Base-by-base conservation (phyloP, 306 rosid genomes). In the Cucurbita pepo region DNA sequence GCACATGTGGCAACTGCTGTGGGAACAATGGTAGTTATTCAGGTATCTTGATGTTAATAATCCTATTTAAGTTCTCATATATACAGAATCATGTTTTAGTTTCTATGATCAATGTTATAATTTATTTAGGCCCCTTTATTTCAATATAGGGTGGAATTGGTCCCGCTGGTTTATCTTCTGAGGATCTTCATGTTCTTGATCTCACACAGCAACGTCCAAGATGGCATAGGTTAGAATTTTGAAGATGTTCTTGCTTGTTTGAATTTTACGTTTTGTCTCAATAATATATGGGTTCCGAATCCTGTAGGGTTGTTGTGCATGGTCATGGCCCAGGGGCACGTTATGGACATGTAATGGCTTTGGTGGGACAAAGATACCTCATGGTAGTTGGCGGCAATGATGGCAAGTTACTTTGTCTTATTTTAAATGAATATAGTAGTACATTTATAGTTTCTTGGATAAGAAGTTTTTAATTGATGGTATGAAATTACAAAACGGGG, bases 321-420 rank as follows among this genome's bases (percentile, higher is more conserved):
- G 99, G 99, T 75, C 99, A 96, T 76, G 99, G 99, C 77, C 99
- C 99, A 69, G 99, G 99, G 84, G 84, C 97, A 64, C 99, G 99
- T 76, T 95, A 95, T 80, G 99, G 99, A 59, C 99, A 95, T 83
- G 99, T 91, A 76, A 95, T 95, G 99, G 99, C 99, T 78, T 86
- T 95, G 88, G 97, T 95, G 80, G 99, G 99, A 83, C 99, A 95
- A 86, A 84, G 99, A 84, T 95, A 95, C 86, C 97, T 95, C 62
- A 95, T 95, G 99, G 97, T 92, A 69, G 92, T 95, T 76, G 99
- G 99, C 80, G 99, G 99, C 75, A 95, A 95, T 91, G 99, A 95
- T 82, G 99, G 99, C 89, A 84, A 81, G 86, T 74, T 72, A 5
- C 72, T 75, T 73, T 63, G 61, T 22, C 9, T 34, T 53, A 69